These are phyloP conservation scores for Hypoxylon fuscum DNA, from an alignment of 495 filamentous ascomycete genomes.

Conservation along the genomic window DNA sequence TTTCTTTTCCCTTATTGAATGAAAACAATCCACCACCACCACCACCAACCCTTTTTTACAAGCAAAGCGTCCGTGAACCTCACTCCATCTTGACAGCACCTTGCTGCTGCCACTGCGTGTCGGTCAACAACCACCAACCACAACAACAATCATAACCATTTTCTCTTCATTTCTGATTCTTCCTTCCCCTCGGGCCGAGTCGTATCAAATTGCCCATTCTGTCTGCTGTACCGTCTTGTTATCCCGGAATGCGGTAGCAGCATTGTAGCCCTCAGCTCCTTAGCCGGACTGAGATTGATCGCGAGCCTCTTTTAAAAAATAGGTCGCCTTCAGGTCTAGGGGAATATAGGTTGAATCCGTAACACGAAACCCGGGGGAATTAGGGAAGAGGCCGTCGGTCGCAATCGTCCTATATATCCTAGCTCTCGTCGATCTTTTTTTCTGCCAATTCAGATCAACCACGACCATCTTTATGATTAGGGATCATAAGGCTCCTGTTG, in stretches of 20 bases:
- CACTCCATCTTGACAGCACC: slow-evolving; percentile 23
- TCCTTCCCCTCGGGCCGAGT: slow-evolving; percentile 16
- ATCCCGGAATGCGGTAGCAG: slow-evolving; percentile 62
- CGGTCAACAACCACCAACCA: slow-evolving; percentile 43
- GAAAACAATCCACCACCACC: slow-evolving; percentile 41
- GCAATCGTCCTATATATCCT: slow-evolving; percentile 14
- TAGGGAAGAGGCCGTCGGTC: slow-evolving; percentile 18
- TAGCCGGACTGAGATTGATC: slow-evolving; percentile 61
- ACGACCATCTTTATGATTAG: slow-evolving; percentile 58
- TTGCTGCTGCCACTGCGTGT: slow-evolving; percentile 12
- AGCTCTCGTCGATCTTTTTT: slow-evolving; percentile 17
- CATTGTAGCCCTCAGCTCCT: slow-evolving; percentile 60
- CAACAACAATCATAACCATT: no score
- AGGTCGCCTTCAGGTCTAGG: slow-evolving; percentile 13
- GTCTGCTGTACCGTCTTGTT: slow-evolving; percentile 26
- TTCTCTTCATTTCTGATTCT: slow-evolving; percentile 21
- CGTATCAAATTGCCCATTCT: slow-evolving; percentile 13
- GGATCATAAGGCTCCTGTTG: slow-evolving; percentile 63
- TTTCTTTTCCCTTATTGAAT: slow-evolving; percentile 42
- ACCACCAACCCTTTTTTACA: slow-evolving; percentile 38
- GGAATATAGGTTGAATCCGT: no score
- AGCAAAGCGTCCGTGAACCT: slow-evolving; percentile 28
- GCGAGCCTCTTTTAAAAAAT: slow-evolving; percentile 37
- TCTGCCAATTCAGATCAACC: slow-evolving; percentile 38
- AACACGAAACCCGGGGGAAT: no score